Base-by-base conservation (phyloP, 1,284 basidiomycete species). In the Thecaphora frezii region DNA sequence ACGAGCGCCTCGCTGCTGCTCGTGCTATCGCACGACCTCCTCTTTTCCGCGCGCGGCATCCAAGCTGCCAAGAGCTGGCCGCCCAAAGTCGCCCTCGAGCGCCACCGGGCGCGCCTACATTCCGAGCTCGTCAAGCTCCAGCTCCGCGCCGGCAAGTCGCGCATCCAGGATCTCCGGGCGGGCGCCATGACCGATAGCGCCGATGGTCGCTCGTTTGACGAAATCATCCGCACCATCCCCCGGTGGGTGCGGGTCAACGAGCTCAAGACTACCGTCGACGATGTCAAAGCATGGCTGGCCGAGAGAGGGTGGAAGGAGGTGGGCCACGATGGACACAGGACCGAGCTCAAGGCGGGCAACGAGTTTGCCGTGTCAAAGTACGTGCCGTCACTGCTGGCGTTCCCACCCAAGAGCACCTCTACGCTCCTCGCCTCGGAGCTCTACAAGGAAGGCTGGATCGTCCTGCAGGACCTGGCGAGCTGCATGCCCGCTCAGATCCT, bases 401-500 rank as follows among this genome's bases (percentile, higher is more conserved):
- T 97, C 74, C 84, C 88, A 53, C 85, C 88, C 4, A 56, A 56
- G 10, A 58, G 66, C 1, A 78, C 73, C 5, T 67, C 75, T n/a
- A 42, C 50, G 14, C 44, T 78, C 12, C 30, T 76, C 28, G 42
- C 41, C 2, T 52, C 54, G 26, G 56, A 63, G 18, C 70, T 86
- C 3, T 93, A 91, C 80, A 82, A 81, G 55, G 80, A 83, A n/a
- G 90, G 90, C 30, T 87, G 86, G 69, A 81, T 98, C 28, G 92
- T 99, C 54, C 82, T 97, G 10, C 96, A 99, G 80, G 96, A 99
- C 80, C 94, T 97, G 78, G 94, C 96, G 14, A 93, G 90, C 44
- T 99, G 96, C 81, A 93, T 98, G 78, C 93, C 96, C 10, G 92
- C 94, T 0, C 83, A 86, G 51, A 85, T 97, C 5, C 52, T 78